phyloP scores from a whole-genome alignment of 352 stramenopile genomes.

The Globisporangium spiculum region DNA sequence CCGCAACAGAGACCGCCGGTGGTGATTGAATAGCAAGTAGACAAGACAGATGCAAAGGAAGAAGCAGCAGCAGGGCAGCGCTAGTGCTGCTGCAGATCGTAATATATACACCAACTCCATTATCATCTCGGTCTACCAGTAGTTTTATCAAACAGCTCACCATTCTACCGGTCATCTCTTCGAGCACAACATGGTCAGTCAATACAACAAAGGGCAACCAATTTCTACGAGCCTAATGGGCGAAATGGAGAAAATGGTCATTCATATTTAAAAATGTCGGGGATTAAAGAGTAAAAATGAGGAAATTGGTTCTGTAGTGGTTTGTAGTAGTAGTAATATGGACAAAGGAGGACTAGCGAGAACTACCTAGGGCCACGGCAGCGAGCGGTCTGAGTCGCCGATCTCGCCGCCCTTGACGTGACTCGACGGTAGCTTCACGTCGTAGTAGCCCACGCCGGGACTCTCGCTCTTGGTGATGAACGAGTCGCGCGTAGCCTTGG shows the following conservation, averaged over 20 bases:
- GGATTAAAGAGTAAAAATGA: background rate
- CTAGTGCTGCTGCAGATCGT: background rate
- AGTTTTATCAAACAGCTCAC: background rate
- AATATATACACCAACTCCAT: conserved; percentile 10
- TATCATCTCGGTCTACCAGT: background rate
- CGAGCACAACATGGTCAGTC: background rate
- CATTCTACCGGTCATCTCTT: no score
- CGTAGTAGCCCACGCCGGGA: conserved; percentile 74
- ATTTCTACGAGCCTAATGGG: background rate
- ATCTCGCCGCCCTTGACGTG: conserved; percentile 74
- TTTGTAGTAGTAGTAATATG: conserved; percentile 1
- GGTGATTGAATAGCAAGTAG: background rate
- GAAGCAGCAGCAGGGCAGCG: background rate
- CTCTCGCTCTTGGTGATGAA: conserved; percentile 73
- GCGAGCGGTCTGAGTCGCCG: conserved; percentile 63
- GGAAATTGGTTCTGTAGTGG: background rate
- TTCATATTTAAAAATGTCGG: background rate
- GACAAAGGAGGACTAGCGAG: background rate
- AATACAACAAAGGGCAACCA: background rate
- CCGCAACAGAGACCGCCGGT: background rate
- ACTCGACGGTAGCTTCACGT: conserved; percentile 56
- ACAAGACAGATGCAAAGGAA: conserved; percentile 7
- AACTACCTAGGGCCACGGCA: conserved; percentile 45
- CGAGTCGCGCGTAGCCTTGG: conserved; percentile 56
- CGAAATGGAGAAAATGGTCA: background rate